Conservation (phyloP, 106 monocot genomes). For the Phalaenopsis equestris region DNA sequence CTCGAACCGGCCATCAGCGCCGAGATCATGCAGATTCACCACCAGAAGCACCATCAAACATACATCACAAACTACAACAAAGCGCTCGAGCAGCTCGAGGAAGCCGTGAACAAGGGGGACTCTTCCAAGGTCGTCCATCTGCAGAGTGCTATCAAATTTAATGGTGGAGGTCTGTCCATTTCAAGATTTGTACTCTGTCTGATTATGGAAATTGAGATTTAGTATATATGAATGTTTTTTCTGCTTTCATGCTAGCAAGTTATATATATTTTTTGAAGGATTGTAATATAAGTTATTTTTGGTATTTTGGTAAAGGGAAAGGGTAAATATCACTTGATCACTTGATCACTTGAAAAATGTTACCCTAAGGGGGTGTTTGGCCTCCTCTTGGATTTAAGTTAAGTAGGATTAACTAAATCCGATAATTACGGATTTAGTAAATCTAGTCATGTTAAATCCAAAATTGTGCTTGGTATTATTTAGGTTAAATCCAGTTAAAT, state of each 20-base stretch:
- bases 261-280: too few relatives aligned
- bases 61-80: conserved; percentile 96
- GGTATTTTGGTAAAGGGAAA: too few relatives aligned
- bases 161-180: conserved; percentile 70
- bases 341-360: too few relatives aligned
- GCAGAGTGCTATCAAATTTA: conserved; percentile 96
- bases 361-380: too few relatives aligned
- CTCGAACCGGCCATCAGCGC: conserved; percentile 94
- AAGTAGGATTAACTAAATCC: too few relatives aligned
- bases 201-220: neutral
- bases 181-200: neutral
- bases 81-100: conserved; percentile 88
- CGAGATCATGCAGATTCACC: conserved; percentile 96
- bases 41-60: conserved; percentile 96
- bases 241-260: neutral
- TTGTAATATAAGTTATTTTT: too few relatives aligned
- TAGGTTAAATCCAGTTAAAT: too few relatives aligned
- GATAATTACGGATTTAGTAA: too few relatives aligned
- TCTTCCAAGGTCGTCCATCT: conserved; percentile 62
- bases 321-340: too few relatives aligned
- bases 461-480: too few relatives aligned
- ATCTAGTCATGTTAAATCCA: too few relatives aligned
- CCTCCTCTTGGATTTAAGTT: too few relatives aligned
- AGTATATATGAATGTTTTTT: neutral
- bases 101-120: conserved; percentile 77